Conservation (phyloP, 2,329 filamentous ascomycete species). For the Escovopsis sp. region DNA sequence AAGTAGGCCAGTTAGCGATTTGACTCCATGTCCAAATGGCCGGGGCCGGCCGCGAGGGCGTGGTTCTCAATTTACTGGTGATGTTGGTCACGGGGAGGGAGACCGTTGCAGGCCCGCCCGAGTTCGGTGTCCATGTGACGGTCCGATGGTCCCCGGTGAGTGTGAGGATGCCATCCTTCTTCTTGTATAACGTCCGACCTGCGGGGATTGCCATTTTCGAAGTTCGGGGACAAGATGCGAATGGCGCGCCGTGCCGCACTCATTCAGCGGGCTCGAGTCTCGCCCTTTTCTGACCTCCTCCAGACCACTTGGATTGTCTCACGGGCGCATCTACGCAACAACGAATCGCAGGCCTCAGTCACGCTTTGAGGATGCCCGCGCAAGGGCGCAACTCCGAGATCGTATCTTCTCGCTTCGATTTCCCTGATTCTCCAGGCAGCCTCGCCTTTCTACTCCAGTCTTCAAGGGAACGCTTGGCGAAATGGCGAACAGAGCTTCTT, state of each 20-base stretch:
- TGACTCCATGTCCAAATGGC: too few species aligned
- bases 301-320: background rate
- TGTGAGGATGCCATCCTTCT: slow-evolving; percentile 77
- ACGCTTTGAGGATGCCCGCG: background rate
- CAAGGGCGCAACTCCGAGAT: background rate
- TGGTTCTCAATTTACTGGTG: slow-evolving; percentile 44
- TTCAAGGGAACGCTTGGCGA: too few species aligned
- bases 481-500: too few species aligned
- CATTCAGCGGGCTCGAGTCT: background rate
- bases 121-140: slow-evolving; percentile 68
- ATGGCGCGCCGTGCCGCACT: background rate
- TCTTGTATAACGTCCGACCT: slow-evolving; percentile 73
- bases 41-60: too few species aligned
- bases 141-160: slow-evolving; percentile 58
- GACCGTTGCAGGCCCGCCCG: slow-evolving; percentile 48
- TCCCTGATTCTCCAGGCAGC: too few species aligned
- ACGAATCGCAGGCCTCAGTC: background rate
- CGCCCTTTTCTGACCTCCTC: background rate
- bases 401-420: too few species aligned
- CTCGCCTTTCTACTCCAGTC: too few species aligned
- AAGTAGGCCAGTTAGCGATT: slow-evolving; percentile 1
- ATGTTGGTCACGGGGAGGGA: slow-evolving; percentile 62
- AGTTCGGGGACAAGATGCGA: background rate
- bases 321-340: background rate
- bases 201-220: slow-evolving; percentile 40